Base-by-base conservation (phyloP, 2,329 filamentous ascomycete genomes). In the Falciphora oryzae region DNA sequence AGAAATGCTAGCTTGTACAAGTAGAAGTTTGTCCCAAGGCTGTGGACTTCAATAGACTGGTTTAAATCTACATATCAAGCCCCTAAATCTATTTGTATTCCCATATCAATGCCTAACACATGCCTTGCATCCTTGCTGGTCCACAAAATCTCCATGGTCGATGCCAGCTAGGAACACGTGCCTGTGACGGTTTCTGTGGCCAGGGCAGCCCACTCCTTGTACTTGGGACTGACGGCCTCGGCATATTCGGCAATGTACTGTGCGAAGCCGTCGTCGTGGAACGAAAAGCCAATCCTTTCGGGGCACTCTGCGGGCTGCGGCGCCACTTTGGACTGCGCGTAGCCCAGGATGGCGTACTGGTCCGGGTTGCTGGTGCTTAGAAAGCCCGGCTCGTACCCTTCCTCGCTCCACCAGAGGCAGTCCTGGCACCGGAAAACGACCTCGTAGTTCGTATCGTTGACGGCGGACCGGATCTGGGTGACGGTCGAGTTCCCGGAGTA, bases 361-460 rank as follows among this genome's bases (percentile, higher is more conserved):
- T 61, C 38, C 2, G 79, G 79, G 4, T 67, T 70, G 59, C 74
- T 80, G 25, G 83, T 85, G 7, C 75, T 75, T 1, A 77, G 76
- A 57, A 85, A 78, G 69, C 82, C 74, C 16, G 35, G n/a, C 25
- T 62, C 35, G 25, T 38, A 32, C 7, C 38, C 44, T 2, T 56
- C 50, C 38, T 50, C 61, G 2, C 11, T 4, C 81, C 83, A 87
- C 0, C 76, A 68, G 25, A 85, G 76, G 71, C 84, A 87, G 68
- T 80, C 79, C 68, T 86, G 74, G 74, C 88, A 90, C 62, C 85
- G 81, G 75, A 89, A 91, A n/a, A 89, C 80, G 62, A 89, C 71
- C 59, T 83, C 82, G 73, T 84, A 91, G 67, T 82, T 76, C 27
- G 82, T 85, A 14, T 79, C 77, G 69, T 82, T 87, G 64, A 89